These are phyloP conservation scores for Clathrospora elynae DNA, from an alignment of 2,329 filamentous ascomycete genomes.

Conservation along the genomic window DNA sequence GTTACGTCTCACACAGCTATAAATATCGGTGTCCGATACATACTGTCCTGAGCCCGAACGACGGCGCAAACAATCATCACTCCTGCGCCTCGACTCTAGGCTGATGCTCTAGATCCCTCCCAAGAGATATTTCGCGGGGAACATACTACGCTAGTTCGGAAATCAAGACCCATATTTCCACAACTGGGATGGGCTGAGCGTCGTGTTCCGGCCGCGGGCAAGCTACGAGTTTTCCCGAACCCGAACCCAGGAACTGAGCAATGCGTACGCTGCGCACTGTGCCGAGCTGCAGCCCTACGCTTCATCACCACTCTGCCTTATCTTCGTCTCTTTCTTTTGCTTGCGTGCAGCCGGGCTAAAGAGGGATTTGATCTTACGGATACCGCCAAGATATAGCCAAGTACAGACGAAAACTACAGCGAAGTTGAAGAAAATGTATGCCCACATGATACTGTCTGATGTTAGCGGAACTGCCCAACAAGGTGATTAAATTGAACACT, in stretches of 20 bases:
- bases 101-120: constrained; percentile 24
- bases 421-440: constrained; percentile 69
- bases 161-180: constrained; percentile 20
- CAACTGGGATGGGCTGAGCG: constrained; percentile 11
- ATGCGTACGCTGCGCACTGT: constrained; percentile 11
- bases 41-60: no score
- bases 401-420: constrained; percentile 57
- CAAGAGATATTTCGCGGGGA: constrained; percentile 31
- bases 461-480: constrained; percentile 10
- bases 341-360: constrained; percentile 44
- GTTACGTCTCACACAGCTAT: no score
- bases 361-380: constrained; percentile 42
- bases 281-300: constrained; percentile 21
- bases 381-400: constrained; percentile 59
- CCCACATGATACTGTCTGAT: constrained; percentile 42
- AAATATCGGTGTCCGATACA: no score
- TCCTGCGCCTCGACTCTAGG: constrained; percentile 11
- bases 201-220: constrained; percentile 35
- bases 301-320: constrained; percentile 30
- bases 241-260: constrained; percentile 16
- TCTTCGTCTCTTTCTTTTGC: constrained; percentile 40
- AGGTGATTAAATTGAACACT: constrained; percentile 47
- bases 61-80: no score
- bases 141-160: constrained; percentile 19
- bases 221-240: constrained; percentile 34